Percentiles rank a stretch among this genome's conserved stretches.
These are phyloP conservation scores for Neurospora sp. DNA, from an alignment of 495 filamentous ascomycete genomes.

Conservation along the genomic window DNA sequence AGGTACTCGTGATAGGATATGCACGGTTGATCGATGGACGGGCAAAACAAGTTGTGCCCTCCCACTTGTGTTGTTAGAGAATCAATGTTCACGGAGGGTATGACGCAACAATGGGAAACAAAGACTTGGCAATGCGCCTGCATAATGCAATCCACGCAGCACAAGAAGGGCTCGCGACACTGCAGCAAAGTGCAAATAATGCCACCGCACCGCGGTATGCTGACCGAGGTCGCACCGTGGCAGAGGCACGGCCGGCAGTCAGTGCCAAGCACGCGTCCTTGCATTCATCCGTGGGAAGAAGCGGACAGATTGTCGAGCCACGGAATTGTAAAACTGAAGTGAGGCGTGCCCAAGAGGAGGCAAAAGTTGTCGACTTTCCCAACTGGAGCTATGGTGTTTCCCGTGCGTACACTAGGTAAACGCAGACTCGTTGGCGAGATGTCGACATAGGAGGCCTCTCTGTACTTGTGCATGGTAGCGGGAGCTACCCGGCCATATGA, in stretches of 20 bases:
- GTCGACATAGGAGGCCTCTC: background rate
- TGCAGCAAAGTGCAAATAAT: background rate
- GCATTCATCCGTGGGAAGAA: background rate
- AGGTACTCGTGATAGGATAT: background rate
- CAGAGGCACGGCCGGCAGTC: background rate
- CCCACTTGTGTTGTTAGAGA: background rate
- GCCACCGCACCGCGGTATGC: background rate
- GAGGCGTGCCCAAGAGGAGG: background rate
- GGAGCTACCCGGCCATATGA: background rate
- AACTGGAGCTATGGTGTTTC: background rate
- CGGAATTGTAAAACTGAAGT: background rate
- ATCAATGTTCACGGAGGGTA: background rate
- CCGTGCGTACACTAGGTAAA: background rate
- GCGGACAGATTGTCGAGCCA: background rate
- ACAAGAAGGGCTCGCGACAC: background rate
- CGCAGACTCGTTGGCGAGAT: background rate
- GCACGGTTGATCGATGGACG: background rate
- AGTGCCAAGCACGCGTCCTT: background rate
- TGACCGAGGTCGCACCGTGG: background rate
- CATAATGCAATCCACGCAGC: background rate
- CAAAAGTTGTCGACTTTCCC: background rate
- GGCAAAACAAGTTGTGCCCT: background rate
- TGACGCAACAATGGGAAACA: background rate
- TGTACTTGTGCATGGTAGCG: background rate
- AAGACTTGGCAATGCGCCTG: background rate